Evolutionary conservation across 805 yeast genomes (phyloP).

Genomic region (Zygosaccharomyces pseudorouxii): DNA sequence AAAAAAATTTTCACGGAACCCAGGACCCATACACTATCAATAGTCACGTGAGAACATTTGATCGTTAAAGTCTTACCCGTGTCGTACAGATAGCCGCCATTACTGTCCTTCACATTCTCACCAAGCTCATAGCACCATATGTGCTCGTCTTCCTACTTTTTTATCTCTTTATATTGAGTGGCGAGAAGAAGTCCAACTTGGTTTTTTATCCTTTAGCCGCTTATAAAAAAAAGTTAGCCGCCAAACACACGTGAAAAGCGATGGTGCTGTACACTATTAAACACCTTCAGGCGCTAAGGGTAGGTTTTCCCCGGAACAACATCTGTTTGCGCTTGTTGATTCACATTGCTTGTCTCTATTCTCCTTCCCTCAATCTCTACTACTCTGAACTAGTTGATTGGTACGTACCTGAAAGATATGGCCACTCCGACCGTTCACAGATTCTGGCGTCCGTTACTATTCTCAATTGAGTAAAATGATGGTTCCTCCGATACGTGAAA

Average conservation of each 20-base stretch:
- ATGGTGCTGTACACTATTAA: conserved; percentile 59
- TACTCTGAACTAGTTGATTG: neutral
- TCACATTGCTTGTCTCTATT: too few relatives aligned
- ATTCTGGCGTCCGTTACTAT: conserved; percentile 6
- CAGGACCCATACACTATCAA: too few relatives aligned
- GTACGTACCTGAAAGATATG: neutral
- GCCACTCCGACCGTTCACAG: conserved; percentile 36
- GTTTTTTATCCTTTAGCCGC: conserved; percentile 1
- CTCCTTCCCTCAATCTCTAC: too few relatives aligned
- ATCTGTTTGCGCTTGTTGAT: too few relatives aligned
- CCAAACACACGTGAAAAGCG: conserved; percentile 53
- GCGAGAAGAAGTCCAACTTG: neutral
- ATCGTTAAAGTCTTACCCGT: neutral
- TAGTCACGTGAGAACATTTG: too few relatives aligned
- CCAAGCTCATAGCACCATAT: neutral
- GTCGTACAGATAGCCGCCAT: neutral
- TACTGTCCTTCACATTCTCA: neutral
- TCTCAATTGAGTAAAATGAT: conserved; percentile 1
- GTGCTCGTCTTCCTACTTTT: neutral
- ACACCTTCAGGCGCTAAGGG: conserved; percentile 41
- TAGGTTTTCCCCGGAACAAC: neutral
- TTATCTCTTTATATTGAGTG: neutral
- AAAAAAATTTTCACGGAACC: neutral
- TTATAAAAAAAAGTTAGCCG: conserved; percentile 41
- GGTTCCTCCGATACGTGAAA: neutral